Evolutionary conservation across 2,329 filamentous ascomycete species (phyloP).

Genomic region (Trichoderma lentiforme): DNA sequence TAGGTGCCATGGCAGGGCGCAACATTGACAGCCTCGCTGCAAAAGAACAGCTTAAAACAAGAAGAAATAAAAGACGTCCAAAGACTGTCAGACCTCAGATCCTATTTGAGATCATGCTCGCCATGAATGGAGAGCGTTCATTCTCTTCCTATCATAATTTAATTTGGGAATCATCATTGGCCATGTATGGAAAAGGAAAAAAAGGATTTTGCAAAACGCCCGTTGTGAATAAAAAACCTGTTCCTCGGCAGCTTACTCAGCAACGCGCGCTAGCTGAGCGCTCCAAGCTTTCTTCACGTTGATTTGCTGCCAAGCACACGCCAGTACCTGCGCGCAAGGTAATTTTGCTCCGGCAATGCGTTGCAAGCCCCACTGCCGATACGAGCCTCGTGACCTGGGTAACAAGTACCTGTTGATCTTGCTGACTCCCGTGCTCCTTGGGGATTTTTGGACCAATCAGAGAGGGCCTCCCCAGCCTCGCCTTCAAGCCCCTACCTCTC

Average conservation of each 20-base stretch:
- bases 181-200: slow-evolving; percentile 37
- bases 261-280: background rate
- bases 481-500: slow-evolving; percentile 3
- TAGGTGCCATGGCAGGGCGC: background rate
- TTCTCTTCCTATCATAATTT: slow-evolving; percentile 66
- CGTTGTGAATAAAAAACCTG: slow-evolving; percentile 22
- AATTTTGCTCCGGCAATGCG: background rate
- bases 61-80: background rate
- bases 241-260: slow-evolving; percentile 30
- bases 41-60: background rate
- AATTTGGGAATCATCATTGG: slow-evolving; percentile 59
- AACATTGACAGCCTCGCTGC: background rate
- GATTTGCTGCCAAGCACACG: background rate
- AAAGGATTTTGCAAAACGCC: slow-evolving; percentile 3
- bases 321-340: slow-evolving; percentile 2
- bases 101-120: slow-evolving; percentile 60
- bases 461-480: background rate
- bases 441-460: background rate
- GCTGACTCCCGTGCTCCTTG: background rate
- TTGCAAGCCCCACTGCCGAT: background rate
- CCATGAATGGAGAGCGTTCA: slow-evolving; percentile 51
- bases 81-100: slow-evolving; percentile 54
- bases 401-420: slow-evolving; percentile 13
- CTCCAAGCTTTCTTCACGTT: background rate
- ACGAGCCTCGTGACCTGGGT: slow-evolving; percentile 4